Base-by-base conservation (phyloP, 371 early-diverging fungal genomes). In the Mortierella sp. region DNA sequence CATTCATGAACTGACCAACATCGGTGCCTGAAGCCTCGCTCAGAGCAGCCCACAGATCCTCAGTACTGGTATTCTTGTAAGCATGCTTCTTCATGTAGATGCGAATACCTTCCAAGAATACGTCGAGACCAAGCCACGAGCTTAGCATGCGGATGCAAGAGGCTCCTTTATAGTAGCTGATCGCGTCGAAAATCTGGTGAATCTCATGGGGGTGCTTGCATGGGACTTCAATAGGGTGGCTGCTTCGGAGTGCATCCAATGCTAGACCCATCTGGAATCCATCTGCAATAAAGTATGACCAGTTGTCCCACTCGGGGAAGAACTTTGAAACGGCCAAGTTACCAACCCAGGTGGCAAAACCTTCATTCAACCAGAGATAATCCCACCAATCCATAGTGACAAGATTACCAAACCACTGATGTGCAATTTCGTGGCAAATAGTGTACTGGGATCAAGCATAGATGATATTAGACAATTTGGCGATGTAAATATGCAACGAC, bases 321-420 rank as follows among this genome's bases (percentile, higher is more conserved):
- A 95, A 83, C 70, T 92, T 84, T 73, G 93, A 91, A 5, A 92
- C 90, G 15, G 96, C 95, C 74, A 95, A 82, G 87, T 91, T 90
- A 7, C 96, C 95, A 19, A 96, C 96, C 89, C 89, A 90, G n/a
- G 96, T 96, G 1, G 97, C 98, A 83, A 96, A 98, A 26, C 97
- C 97, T 86, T 98, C 98, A 76, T 98, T 98, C 70, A 98, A 86
- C 97, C 96, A 96, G 43, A 97, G 86, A 79, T 95, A 95, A 68
- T 90, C 89, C 97, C 97, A 96, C 97, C 96, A 96, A 64, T 88
- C 88, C 93, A 93, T 94, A 19, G 95, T 94, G 23, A 94, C 95
- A 70, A 96, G 84, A 83, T 98, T 96, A 57, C 98, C 98, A 76
- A 98, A 97, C 94, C 96, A 96, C 85, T 96, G 96, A 83, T 96